phyloP scores from a whole-genome alignment of 73 alveolate genomes.

The Tetrahymena elliotti region DNA sequence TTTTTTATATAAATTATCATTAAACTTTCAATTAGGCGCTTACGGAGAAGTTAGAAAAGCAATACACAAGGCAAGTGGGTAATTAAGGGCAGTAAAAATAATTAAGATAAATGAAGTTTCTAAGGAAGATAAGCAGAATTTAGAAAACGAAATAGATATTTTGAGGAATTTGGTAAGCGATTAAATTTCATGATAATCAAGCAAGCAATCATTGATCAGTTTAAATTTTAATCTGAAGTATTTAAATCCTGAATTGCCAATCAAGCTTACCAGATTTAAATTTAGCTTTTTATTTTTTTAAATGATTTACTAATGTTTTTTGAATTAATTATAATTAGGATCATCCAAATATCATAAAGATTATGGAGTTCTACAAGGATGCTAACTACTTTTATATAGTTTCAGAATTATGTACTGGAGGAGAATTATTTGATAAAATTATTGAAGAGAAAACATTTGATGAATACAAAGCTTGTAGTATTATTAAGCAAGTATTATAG shows the following conservation, averaged over 20 bases:
- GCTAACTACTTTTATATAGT: constrained; percentile 14
- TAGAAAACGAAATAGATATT: constrained; percentile 8
- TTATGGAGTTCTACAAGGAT: constrained; percentile 23
- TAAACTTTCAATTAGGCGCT: not conserved
- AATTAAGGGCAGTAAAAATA: constrained; percentile 11
- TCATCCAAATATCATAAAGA: constrained; percentile 32
- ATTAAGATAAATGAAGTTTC: constrained; percentile 1
- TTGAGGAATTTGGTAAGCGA: constrained; percentile 2
- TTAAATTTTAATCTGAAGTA: too few species aligned
- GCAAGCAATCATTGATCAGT: too few species aligned
- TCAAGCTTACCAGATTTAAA: too few species aligned
- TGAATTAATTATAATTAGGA: constrained; percentile 3
- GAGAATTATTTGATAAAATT: constrained; percentile 30
- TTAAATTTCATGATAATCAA: too few species aligned
- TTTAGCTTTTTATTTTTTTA: too few species aligned
- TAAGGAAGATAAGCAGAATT: constrained; percentile 5
- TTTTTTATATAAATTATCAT: too few species aligned
- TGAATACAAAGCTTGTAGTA: constrained; percentile 8
- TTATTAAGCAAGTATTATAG: constrained; percentile 8
- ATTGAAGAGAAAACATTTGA: not conserved
- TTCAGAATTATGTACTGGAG: constrained; percentile 36
- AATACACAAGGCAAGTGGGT: constrained; percentile 12
- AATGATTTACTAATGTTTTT: not conserved
- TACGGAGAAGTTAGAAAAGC: constrained; percentile 30
- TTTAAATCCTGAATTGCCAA: too few species aligned